Evolutionary conservation across 1,139 yeast species (phyloP).

Genomic region (Nakaseomyces bracarensis): DNA sequence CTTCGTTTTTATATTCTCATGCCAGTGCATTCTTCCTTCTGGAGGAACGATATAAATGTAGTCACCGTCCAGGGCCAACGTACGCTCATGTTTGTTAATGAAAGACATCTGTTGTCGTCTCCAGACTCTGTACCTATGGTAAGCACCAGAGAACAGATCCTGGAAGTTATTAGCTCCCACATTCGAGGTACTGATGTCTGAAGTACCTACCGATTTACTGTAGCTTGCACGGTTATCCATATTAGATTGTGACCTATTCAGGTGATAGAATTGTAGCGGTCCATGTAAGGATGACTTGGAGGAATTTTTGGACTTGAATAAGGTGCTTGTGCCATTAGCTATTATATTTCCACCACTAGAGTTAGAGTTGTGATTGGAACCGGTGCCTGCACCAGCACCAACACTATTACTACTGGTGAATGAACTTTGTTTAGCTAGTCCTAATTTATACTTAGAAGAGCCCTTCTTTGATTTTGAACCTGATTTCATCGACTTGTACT

Average conservation of each 20-base stretch:
- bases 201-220: background rate
- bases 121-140: slow-evolving; percentile 67
- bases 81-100: slow-evolving; percentile 65
- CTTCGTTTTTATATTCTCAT: slow-evolving; percentile 70
- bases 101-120: slow-evolving; percentile 81
- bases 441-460: slow-evolving; percentile 20
- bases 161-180: slow-evolving; percentile 21
- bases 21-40: slow-evolving; percentile 58
- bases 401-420: slow-evolving; percentile 14
- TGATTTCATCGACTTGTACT: slow-evolving; percentile 11
- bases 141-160: slow-evolving; percentile 33
- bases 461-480: slow-evolving; percentile 15
- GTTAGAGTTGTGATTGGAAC: background rate
- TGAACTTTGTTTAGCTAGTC: slow-evolving; percentile 17
- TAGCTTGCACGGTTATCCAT: slow-evolving; percentile 10
- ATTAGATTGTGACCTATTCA: slow-evolving; percentile 15
- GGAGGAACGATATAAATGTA: slow-evolving; percentile 85
- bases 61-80: slow-evolving; percentile 86
- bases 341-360: background rate
- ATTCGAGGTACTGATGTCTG: slow-evolving; percentile 2
- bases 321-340: slow-evolving; percentile 13
- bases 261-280: slow-evolving; percentile 17
- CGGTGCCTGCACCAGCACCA: slow-evolving; percentile 8
- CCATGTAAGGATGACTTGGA: slow-evolving; percentile 28
- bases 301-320: slow-evolving; percentile 28